phyloP scores from a whole-genome alignment of 106 monocot species.

The Dioscorea dumetorum region DNA sequence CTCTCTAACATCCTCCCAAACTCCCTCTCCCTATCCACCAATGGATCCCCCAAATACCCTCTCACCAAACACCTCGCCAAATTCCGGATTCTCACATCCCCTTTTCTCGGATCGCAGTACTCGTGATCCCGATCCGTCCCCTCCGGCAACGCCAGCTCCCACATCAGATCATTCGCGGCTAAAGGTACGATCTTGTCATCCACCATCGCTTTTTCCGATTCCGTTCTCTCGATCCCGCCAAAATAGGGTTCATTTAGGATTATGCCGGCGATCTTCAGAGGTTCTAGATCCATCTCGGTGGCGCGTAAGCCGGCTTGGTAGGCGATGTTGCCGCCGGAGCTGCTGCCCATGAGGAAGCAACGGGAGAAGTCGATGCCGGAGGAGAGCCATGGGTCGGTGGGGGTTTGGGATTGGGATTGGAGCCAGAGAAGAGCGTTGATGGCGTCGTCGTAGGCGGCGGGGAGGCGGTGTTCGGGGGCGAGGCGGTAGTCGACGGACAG shows the following conservation, averaged over 20 bases:
- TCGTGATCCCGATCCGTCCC: constrained; percentile 30
- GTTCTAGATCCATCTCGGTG: neutral
- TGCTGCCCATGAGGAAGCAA: constrained; percentile 15
- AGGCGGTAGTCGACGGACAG: constrained; percentile 17
- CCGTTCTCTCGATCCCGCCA: constrained; percentile 3
- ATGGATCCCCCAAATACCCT: constrained; percentile 34
- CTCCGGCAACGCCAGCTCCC: constrained; percentile 27
- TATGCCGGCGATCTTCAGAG: neutral
- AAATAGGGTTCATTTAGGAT: constrained; percentile 9
- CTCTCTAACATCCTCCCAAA: constrained; percentile 21
- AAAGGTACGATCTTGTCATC: constrained; percentile 30
- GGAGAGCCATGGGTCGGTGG: constrained; percentile 1
- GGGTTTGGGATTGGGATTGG: neutral
- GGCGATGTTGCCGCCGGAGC: constrained; percentile 8
- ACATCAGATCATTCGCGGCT: constrained; percentile 28
- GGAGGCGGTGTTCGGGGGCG: constrained; percentile 9
- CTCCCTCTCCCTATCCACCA: constrained; percentile 40
- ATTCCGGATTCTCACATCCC: neutral
- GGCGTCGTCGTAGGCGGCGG: constrained; percentile 11
- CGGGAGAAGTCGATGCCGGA: neutral
- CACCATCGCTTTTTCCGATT: constrained; percentile 20
- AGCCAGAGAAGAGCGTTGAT: constrained; percentile 8
- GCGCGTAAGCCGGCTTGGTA: constrained; percentile 1
- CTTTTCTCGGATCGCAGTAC: constrained; percentile 22
- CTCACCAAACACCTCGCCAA: constrained; percentile 22